Evolutionary conservation across 192 early-diverging fungal species (phyloP).

Genomic region (Spinellus fusiger): DNA sequence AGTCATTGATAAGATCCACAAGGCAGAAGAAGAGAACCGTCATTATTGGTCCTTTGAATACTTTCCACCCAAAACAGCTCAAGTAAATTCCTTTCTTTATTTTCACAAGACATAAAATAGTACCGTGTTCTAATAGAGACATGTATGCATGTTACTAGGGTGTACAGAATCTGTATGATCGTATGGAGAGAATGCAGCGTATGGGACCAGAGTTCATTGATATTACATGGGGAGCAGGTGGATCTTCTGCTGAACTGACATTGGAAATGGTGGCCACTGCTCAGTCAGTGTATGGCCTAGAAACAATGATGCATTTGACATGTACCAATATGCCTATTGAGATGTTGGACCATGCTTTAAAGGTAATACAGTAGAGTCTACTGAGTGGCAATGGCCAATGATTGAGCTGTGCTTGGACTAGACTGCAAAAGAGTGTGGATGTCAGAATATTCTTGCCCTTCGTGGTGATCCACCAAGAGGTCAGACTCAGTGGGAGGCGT

Average conservation of each 20-base stretch:
- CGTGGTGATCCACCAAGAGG: conserved; percentile 92
- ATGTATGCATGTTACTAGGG: conserved; percentile 40
- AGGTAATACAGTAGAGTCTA: conserved; percentile 34
- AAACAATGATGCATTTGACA: conserved; percentile 97
- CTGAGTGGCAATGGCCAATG: background rate
- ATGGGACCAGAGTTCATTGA: conserved; percentile 84
- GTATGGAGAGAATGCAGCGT: conserved; percentile 93
- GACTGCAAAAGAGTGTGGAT: conserved; percentile 85
- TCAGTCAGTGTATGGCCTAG: conserved; percentile 89
- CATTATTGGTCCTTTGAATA: conserved; percentile 89
- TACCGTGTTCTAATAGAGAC: background rate
- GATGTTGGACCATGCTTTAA: conserved; percentile 81
- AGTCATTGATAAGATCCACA: conserved; percentile 59
- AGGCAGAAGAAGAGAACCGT: conserved; percentile 45
- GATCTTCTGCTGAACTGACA: conserved; percentile 80
- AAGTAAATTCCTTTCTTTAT: conserved; percentile 33
- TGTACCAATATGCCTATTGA: conserved; percentile 95
- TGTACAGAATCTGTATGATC: conserved; percentile 93
- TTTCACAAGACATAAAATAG: background rate
- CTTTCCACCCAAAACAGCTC: conserved; percentile 97
- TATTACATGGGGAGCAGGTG: conserved; percentile 92
- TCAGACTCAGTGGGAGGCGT: conserved; percentile 71
- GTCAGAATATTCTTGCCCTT: conserved; percentile 95
- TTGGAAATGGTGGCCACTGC: conserved; percentile 85
- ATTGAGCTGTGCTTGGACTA: conserved; percentile 10